phyloP scores from a whole-genome alignment of 208 protist species.

The Crithidia expoeki region DNA sequence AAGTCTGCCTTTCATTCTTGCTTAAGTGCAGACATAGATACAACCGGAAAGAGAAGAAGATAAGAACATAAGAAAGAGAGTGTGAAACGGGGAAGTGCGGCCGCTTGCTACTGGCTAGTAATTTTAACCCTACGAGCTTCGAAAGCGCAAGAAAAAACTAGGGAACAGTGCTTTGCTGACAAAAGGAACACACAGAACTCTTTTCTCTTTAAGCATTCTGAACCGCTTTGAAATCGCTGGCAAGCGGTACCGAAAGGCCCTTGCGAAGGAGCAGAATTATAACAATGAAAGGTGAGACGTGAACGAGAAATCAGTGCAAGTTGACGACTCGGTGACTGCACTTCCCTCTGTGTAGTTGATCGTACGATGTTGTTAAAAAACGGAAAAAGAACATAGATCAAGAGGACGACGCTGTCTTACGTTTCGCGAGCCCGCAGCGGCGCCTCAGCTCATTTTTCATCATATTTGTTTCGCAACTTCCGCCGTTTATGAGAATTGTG shows the following conservation, averaged over 20 bases:
- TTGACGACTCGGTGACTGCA: conserved; percentile 8
- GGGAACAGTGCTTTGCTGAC: conserved; percentile 11
- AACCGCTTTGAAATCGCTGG: neutral
- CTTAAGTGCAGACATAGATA: conserved; percentile 1
- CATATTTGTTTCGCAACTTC: conserved; percentile 60
- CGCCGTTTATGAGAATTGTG: conserved; percentile 61
- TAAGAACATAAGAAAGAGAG: neutral
- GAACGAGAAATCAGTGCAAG: neutral
- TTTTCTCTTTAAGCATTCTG: neutral
- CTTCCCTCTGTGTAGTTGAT: conserved; percentile 4
- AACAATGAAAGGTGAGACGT: neutral
- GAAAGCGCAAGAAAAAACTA: conserved; percentile 1
- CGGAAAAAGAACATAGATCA: conserved; percentile 14
- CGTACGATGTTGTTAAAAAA: conserved; percentile 9
- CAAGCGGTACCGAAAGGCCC: neutral
- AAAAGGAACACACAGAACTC: conserved; percentile 3
- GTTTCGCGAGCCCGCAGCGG: conserved; percentile 40
- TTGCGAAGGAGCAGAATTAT: neutral
- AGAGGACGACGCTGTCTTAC: conserved; percentile 7
- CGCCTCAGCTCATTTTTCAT: conserved; percentile 83
- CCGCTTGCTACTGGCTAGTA: conserved; percentile 3
- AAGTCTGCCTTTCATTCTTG: neutral
- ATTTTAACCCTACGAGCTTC: neutral
- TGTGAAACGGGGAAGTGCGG: neutral
- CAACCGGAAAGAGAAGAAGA: conserved; percentile 1